phyloP scores from a whole-genome alignment of 2,329 filamentous ascomycete genomes.

The Cryphonectria radicalis region DNA sequence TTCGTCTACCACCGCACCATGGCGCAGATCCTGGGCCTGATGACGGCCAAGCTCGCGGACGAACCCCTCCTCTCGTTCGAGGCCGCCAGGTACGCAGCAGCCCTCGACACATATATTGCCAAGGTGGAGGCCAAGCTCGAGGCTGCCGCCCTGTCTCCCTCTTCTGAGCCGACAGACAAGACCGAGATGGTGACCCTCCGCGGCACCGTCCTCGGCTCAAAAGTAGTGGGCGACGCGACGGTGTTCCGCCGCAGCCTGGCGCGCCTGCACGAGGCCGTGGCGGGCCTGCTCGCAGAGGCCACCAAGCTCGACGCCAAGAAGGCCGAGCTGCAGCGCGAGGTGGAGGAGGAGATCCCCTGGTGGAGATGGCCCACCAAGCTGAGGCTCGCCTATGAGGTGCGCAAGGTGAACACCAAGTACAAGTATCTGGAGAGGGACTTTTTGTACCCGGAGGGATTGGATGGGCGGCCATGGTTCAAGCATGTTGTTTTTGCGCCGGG shows the following conservation, averaged over 20 bases:
- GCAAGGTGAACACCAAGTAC: constrained; percentile 76
- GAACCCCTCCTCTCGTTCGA: constrained; percentile 66
- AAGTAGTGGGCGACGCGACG: constrained; percentile 41
- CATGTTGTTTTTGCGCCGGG: constrained; percentile 93
- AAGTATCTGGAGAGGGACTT: constrained; percentile 84
- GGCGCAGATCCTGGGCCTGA: constrained; percentile 67
- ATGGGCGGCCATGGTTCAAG: constrained; percentile 87
- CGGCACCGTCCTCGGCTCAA: constrained; percentile 27
- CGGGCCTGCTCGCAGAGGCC: constrained; percentile 20
- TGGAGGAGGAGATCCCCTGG: constrained; percentile 50
- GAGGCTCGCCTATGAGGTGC: constrained; percentile 65
- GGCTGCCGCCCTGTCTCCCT: constrained; percentile 26
- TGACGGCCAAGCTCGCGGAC: constrained; percentile 65
- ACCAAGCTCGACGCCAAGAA: constrained; percentile 48
- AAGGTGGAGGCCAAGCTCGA: constrained; percentile 55
- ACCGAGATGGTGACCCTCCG: constrained; percentile 27
- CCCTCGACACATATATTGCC: constrained; percentile 57
- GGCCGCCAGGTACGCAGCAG: constrained; percentile 66
- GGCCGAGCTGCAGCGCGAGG: constrained; percentile 41
- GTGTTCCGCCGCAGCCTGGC: constrained; percentile 46
- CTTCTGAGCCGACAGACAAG: constrained; percentile 33
- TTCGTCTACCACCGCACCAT: constrained; percentile 69
- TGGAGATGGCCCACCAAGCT: constrained; percentile 70
- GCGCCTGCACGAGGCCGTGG: constrained; percentile 40
- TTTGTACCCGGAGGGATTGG: constrained; percentile 74